Conservation (phyloP, 306 rosid species). For the Cicer bijugum region DNA sequence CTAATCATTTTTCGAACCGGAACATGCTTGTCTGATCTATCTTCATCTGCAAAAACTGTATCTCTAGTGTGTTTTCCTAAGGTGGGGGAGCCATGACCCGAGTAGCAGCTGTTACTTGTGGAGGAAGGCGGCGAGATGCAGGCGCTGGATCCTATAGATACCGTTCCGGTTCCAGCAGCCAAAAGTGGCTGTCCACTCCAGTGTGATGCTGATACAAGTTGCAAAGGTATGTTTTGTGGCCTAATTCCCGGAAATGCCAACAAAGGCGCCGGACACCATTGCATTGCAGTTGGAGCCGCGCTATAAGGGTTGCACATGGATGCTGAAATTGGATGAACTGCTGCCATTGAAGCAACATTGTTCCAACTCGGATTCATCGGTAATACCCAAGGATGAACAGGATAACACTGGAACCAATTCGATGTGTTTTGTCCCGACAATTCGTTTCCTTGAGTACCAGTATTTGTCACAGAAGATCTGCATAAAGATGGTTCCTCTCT, state of each 20-base stretch:
- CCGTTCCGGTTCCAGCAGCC: no score
- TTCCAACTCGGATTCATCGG: constrained; percentile 57
- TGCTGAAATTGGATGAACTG: constrained; percentile 41
- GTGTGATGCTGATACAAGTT: constrained; percentile 53
- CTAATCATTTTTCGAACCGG: constrained; percentile 58
- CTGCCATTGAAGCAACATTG: constrained; percentile 41
- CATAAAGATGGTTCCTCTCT: constrained; percentile 51
- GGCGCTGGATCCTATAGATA: constrained; percentile 50
- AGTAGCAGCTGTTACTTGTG: constrained; percentile 52
- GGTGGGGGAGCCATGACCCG: constrained; percentile 51
- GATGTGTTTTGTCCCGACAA: constrained; percentile 44
- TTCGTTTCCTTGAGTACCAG: constrained; percentile 48
- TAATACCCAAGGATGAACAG: constrained; percentile 55
- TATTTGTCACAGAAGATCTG: constrained; percentile 48
- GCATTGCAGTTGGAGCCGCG: constrained; percentile 46
- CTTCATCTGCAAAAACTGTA: constrained; percentile 45
- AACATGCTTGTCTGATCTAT: constrained; percentile 49
- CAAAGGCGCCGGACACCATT: constrained; percentile 55
- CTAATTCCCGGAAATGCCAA: constrained; percentile 57
- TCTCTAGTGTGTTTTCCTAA: constrained; percentile 72
- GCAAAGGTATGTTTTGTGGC: constrained; percentile 56
- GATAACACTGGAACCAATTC: constrained; percentile 50
- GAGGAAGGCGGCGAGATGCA: constrained; percentile 56
- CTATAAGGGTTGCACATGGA: constrained; percentile 18
- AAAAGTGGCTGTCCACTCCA: constrained; percentile 53